Conservation (phyloP, 768 basidiomycete genomes). For the Mycena belliarum region DNA sequence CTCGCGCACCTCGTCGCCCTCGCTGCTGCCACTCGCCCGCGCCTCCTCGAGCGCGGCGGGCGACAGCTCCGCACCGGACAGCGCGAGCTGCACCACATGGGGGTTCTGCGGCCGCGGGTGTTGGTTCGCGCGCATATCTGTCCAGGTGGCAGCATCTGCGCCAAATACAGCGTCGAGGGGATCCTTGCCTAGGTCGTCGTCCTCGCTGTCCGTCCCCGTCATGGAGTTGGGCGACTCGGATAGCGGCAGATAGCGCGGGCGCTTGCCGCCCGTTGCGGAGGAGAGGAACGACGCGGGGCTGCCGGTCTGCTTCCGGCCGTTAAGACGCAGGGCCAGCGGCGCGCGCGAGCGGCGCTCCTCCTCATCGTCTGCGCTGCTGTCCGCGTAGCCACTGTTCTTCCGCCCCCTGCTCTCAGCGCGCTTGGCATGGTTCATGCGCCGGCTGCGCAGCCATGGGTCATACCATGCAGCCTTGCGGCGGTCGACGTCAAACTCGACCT, state of each 20-base stretch:
- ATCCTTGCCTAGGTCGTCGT: conserved; percentile 41
- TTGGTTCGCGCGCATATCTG: conserved; percentile 44
- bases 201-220: conserved; percentile 26
- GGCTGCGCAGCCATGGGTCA: conserved; percentile 75
- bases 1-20: conserved; percentile 15
- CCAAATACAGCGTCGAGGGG: conserved; percentile 66
- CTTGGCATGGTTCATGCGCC: conserved; percentile 61
- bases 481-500: conserved; percentile 95
- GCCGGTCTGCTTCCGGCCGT: conserved; percentile 2
- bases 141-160: conserved; percentile 65
- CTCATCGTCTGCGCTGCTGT: conserved; percentile 1
- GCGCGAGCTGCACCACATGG: conserved; percentile 53
- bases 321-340: conserved; percentile 14
- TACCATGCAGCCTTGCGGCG: conserved; percentile 79
- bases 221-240: conserved; percentile 27
- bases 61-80: conserved; percentile 48
- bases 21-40: not conserved
- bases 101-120: conserved; percentile 36
- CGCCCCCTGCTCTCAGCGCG: conserved; percentile 45
- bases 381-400: conserved; percentile 15
- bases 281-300: conserved; percentile 18
- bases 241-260: conserved; percentile 36
- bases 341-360: not conserved
- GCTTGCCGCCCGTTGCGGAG: conserved; percentile 3
- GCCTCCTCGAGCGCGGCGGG: conserved; percentile 39